These are phyloP conservation scores for Penicillium sp. DNA, from an alignment of 2,329 filamentous ascomycete genomes.

Conservation along the genomic window DNA sequence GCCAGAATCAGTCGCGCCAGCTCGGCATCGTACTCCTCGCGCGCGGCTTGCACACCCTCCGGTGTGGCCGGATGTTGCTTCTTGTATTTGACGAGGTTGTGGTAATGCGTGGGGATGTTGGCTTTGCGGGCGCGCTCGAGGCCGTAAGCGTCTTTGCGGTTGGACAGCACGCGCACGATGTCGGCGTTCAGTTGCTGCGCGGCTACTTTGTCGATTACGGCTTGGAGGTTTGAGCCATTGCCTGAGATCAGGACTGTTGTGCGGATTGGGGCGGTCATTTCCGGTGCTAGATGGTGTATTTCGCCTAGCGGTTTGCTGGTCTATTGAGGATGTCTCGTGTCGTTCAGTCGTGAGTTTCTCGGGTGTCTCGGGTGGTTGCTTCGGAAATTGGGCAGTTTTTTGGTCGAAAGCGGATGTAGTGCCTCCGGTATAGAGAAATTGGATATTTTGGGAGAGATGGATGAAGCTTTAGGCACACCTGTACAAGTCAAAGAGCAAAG, in stretches of 20 bases:
- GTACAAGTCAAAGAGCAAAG: constrained; percentile 1
- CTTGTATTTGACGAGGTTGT: constrained; percentile 76
- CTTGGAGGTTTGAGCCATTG: constrained; percentile 75
- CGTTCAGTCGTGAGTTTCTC: background rate
- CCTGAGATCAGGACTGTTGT: constrained; percentile 70
- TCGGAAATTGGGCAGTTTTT: background rate
- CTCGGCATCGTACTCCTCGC: constrained; percentile 71
- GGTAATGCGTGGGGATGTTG: constrained; percentile 71
- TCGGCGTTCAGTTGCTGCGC: constrained; percentile 50
- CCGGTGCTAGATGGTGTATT: background rate
- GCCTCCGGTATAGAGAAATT: constrained; percentile 4
- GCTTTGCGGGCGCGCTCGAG: constrained; percentile 60
- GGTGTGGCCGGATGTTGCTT: constrained; percentile 61
- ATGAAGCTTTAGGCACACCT: background rate
- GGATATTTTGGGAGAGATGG: background rate
- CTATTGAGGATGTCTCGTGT: background rate
- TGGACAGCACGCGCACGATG: constrained; percentile 65
- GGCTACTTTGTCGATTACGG: constrained; percentile 63
- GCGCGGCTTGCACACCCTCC: constrained; percentile 52
- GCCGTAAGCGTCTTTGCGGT: constrained; percentile 63
- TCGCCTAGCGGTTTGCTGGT: background rate
- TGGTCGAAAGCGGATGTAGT: background rate
- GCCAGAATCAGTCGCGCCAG: constrained; percentile 66
- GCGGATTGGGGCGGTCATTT: constrained; percentile 42
- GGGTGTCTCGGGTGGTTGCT: background rate